Conservation (phyloP, 768 basidiomycete species). For the Plicaturopsis crispa region DNA sequence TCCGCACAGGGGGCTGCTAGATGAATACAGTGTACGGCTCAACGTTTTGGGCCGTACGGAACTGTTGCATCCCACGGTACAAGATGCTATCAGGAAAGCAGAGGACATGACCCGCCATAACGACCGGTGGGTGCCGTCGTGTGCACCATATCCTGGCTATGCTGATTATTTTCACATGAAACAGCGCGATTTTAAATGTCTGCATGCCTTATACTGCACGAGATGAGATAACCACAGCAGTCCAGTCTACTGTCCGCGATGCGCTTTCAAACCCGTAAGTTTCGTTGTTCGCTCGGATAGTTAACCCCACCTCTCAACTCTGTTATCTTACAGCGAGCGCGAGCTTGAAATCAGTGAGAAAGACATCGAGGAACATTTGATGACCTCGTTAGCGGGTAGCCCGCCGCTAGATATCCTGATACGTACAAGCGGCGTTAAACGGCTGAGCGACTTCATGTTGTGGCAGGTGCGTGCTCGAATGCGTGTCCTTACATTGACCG, state of each 20-base stretch:
- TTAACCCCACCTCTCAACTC: conserved; percentile 1
- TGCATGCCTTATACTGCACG: conserved; percentile 90
- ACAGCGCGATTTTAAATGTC: conserved; percentile 81
- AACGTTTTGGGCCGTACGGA: conserved; percentile 74
- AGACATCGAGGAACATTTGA: conserved; percentile 58
- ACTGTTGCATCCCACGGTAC: conserved; percentile 76
- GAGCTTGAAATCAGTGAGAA: conserved; percentile 49
- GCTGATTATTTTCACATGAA: neutral
- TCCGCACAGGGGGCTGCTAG: conserved; percentile 61
- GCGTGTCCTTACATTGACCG: neutral
- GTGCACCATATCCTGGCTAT: neutral
- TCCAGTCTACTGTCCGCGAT: conserved; percentile 19
- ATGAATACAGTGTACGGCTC: conserved; percentile 76
- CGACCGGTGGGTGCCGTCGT: conserved; percentile 49
- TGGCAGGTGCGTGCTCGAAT: conserved; percentile 74
- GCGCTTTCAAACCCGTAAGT: conserved; percentile 18
- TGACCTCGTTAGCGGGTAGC: conserved; percentile 56
- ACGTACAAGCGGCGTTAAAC: conserved; percentile 84
- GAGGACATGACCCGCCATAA: conserved; percentile 74
- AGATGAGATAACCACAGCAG: conserved; percentile 84
- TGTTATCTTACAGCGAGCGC: neutral
- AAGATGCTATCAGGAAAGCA: conserved; percentile 57
- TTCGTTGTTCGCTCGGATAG: too few species aligned
- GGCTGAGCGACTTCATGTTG: conserved; percentile 83
- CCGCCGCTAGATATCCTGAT: conserved; percentile 87